Base-by-base conservation (phyloP, 2,329 filamentous ascomycete species). In the Cercospora sp. region DNA sequence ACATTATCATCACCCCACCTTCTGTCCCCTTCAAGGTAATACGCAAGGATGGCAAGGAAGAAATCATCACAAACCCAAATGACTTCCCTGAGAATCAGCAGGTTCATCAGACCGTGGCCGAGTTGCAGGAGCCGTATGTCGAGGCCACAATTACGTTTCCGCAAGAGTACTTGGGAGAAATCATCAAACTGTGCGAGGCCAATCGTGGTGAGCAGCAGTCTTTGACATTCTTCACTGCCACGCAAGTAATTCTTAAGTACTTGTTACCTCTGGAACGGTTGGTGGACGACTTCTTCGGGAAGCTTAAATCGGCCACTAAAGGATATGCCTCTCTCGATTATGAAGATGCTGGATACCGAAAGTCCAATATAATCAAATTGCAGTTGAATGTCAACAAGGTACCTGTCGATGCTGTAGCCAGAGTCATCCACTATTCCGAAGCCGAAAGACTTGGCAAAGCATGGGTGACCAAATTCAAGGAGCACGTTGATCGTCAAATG, bases 241-340 rank as follows among this genome's bases (percentile, higher is more conserved):
- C 90, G 0, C 95, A 99, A 80, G 94, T 98, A 67, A 98, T 99
- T 70, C 83, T 99, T 37, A 94, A 94, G 75, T 99, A 99, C 78
- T 88, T 94, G 63, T 82, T 99, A 1, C 95, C 95, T 0, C 86
- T 97, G 0, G 89, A 93, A 1, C 92, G 97, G 64, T 85, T 99
- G 3, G 95, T 99, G 0, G 95, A 98, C 74, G 95, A 99, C 80
- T 90, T 99, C 77, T 99, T 99, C 79, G 95, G 95, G 63, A 97
- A 97, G 80, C 85, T 99, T 63, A 99, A 99, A 80, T 92, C 93
- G 43, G 87, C 89, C 0, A 97, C 94, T 64, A 97, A 97, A 79
- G 95, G 95, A 10, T 99, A 99, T 75, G 95, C 95, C 0, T 95
- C 91, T 40, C 86, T 99, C 5, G 95, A 99, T 79, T 99, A 99